Evolutionary conservation across 1,284 basidiomycete species (phyloP).

Genomic region (Cryptococcus sp.): DNA sequence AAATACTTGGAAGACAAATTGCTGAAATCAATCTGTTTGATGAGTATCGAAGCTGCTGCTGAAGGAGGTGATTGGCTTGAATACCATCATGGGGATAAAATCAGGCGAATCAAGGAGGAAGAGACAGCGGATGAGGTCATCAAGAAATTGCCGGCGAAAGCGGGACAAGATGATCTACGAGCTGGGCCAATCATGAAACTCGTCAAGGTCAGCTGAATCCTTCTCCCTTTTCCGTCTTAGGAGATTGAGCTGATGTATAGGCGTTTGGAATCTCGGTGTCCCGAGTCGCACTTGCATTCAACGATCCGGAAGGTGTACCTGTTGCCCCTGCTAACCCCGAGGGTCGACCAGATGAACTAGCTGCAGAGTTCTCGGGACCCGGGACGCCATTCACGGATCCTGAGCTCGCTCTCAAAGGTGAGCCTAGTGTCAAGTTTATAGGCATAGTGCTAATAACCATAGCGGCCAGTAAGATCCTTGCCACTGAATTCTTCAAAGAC

Average conservation of each 20-base stretch:
- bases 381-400: constrained; percentile 26
- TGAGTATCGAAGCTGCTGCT: constrained; percentile 75
- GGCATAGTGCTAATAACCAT: not conserved
- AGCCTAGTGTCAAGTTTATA: constrained; percentile 3
- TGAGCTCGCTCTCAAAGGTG: constrained; percentile 36
- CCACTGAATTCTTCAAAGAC: constrained; percentile 89
- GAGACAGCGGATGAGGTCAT: constrained; percentile 60
- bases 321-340: constrained; percentile 36
- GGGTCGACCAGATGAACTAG: constrained; percentile 34
- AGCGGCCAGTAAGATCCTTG: constrained; percentile 70
- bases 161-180: constrained; percentile 23
- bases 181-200: constrained; percentile 39
- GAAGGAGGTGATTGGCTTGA: constrained; percentile 89
- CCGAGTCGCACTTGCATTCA: constrained; percentile 35
- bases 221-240: not conserved
- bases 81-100: constrained; percentile 62
- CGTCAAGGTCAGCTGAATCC: constrained; percentile 27
- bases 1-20: constrained; percentile 34
- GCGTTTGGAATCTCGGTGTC: constrained; percentile 38
- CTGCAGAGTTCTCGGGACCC: constrained; percentile 41
- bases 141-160: constrained; percentile 33
- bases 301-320: constrained; percentile 27
- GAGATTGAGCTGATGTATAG: constrained; percentile 6
- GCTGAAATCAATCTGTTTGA: constrained; percentile 36
- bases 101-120: constrained; percentile 66